Base-by-base conservation (phyloP, 805 yeast genomes). In the Kazachstania viticola region DNA sequence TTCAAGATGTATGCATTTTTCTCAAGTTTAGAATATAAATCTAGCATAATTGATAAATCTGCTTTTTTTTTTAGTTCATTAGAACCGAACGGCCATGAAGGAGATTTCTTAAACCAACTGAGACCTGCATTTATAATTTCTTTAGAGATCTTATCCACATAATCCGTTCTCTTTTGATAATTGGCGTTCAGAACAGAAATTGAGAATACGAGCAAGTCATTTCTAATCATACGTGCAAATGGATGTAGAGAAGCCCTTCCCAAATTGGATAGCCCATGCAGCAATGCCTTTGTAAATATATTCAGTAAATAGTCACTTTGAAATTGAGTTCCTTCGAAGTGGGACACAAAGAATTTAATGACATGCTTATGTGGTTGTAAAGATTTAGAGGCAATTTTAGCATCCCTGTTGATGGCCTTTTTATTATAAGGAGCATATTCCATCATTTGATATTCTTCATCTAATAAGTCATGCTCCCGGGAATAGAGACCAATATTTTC, bases 341-440 rank as follows among this genome's bases (percentile, higher is more conserved):
- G 78, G 4, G 93, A 79, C 4, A 74, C 56, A 46, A 91, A 67
- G 47, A 85, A 67, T 32, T 71, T 61, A 29, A 83, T 72, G 17
- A 91, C 64, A 35, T 69, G 66, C 25, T 71, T 54, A 51, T 91
- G 96, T 0, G 93, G 81, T 33, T 75, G 73, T 35, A 72, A 57
- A 4, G 64, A 52, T 31, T 64, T 59, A 4, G 68, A 63, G 1
- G 76, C 73, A 2, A 51, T 41, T 2, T 57, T 53, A 0, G 83
- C 74, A 21, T 61, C 57, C 37, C 68, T 71, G 33, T 70, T 69
- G 6, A 77, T 65, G 5, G 62, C 65, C 28, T 63, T 62, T 42
- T 73, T 76, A 56, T 79, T 76, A 28, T 93, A 75, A 9, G 98
- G 96, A 1, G 85, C 61, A 46, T 91, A 91, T 40, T 82, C 91